Percentiles rank a stretch among this genome's conserved stretches.
Conservation (phyloP, 2,329 filamentous ascomycete species). For the Curvularia spicifera region DNA sequence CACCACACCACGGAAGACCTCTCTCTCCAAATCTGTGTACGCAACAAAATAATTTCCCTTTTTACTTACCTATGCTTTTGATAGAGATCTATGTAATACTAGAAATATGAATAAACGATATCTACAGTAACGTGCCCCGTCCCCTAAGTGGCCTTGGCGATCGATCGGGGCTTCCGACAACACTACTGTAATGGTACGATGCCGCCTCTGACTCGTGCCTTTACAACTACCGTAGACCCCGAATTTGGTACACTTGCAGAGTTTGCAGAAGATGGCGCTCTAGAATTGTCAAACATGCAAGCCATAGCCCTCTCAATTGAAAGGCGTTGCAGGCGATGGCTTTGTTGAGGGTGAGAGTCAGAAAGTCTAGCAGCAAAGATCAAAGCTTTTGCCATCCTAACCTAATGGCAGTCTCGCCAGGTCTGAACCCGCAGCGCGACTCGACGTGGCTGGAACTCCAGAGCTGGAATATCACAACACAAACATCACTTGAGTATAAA, state of each 20-base stretch:
- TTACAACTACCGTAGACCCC: background rate
- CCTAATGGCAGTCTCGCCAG: slow-evolving; percentile 1
- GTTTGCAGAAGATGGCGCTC: slow-evolving; percentile 4
- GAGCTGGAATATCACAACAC: slow-evolving; percentile 1
- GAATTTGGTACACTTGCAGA: background rate
- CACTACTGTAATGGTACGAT: background rate
- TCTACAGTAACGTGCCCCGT: background rate
- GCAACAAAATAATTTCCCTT: background rate
- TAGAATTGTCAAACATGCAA: background rate
- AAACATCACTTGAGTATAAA: slow-evolving; percentile 1
- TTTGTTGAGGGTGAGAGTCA: background rate
- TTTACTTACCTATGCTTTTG: background rate
- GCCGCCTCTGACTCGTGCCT: too few relatives aligned
- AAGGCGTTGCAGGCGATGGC: background rate
- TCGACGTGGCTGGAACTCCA: slow-evolving; percentile 1
- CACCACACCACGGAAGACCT: background rate
- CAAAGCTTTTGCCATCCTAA: slow-evolving; percentile 3
- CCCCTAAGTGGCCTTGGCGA: background rate
- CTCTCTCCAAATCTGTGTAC: background rate
- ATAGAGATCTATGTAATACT: background rate
- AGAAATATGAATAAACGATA: background rate
- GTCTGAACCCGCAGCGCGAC: background rate
- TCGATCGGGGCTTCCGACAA: background rate
- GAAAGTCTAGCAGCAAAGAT: background rate
- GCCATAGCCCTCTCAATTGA: slow-evolving; percentile 1